Conservation (phyloP, 2,329 filamentous ascomycete genomes). For the Aspergillus sergii region DNA sequence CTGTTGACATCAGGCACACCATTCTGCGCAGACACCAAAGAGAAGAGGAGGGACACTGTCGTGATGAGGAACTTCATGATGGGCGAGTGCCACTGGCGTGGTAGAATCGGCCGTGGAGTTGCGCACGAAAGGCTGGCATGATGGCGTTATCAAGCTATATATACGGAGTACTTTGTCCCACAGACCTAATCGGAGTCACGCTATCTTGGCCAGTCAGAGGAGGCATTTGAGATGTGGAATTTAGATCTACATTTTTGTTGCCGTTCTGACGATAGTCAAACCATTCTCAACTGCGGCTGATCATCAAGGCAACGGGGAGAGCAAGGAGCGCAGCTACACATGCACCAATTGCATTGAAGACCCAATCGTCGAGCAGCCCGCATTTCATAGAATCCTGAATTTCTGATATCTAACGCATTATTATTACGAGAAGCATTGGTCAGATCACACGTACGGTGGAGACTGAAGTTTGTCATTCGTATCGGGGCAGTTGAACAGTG, state of each 20-base stretch:
- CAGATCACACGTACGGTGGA: neutral
- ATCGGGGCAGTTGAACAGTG: neutral
- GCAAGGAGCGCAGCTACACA: neutral
- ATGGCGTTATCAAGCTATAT: neutral
- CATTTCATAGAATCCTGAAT: neutral
- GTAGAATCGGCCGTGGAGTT: neutral
- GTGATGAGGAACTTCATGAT: neutral
- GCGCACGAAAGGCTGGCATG: no score
- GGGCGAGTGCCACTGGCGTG: neutral
- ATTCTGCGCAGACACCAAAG: neutral
- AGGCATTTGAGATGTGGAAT: neutral
- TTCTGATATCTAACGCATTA: neutral
- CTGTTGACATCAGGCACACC: conserved; percentile 7
- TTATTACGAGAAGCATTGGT: neutral
- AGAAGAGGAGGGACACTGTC: neutral
- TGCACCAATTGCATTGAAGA: neutral
- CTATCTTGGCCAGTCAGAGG: neutral
- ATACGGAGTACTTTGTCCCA: neutral
- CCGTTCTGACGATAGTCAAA: neutral
- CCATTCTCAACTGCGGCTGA: neutral
- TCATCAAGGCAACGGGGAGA: neutral
- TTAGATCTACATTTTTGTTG: neutral
- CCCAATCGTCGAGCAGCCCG: neutral
- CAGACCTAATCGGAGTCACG: neutral
- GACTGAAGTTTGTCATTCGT: neutral